Evolutionary conservation across 441 rosid species (phyloP).

Genomic region (Croton laevigatus): DNA sequence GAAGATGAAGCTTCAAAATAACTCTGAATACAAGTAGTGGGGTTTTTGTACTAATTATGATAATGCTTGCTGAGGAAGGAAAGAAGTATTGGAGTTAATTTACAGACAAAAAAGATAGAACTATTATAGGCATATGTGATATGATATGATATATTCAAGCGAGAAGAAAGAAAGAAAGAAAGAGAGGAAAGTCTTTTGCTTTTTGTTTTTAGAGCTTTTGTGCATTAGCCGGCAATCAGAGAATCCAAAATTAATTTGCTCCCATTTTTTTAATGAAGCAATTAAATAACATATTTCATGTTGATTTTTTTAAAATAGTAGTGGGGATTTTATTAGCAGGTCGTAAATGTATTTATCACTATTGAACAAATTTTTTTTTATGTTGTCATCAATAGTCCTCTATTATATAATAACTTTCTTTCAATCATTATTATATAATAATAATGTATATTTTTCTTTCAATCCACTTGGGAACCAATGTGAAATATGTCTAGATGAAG

Average conservation of each 20-base stretch:
- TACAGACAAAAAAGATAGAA: constrained; percentile 23
- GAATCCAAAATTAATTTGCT: constrained; percentile 1
- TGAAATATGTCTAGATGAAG: background rate
- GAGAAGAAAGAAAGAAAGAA: too few species aligned
- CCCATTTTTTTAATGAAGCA: background rate
- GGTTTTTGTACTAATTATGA: constrained; percentile 2
- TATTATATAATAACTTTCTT: constrained; percentile 17
- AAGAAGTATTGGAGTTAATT: background rate
- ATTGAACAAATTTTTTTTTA: too few species aligned
- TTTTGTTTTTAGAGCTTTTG: constrained; percentile 26
- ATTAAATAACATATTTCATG: background rate
- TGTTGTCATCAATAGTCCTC: too few species aligned
- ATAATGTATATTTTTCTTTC: background rate
- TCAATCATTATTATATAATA: background rate
- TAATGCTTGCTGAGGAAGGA: constrained; percentile 14
- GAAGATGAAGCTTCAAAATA: background rate
- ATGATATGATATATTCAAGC: too few species aligned
- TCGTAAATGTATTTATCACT: too few species aligned
- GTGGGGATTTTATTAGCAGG: too few species aligned
- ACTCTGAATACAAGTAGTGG: constrained; percentile 7
- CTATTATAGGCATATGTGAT: constrained; percentile 28
- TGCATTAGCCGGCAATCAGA: constrained; percentile 39
- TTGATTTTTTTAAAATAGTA: background rate
- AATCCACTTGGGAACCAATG: constrained; percentile 7
- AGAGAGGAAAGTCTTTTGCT: constrained; percentile 34